These are phyloP conservation scores for Cladorrhinum samala DNA, from an alignment of 495 filamentous ascomycete species.

Conservation along the genomic window DNA sequence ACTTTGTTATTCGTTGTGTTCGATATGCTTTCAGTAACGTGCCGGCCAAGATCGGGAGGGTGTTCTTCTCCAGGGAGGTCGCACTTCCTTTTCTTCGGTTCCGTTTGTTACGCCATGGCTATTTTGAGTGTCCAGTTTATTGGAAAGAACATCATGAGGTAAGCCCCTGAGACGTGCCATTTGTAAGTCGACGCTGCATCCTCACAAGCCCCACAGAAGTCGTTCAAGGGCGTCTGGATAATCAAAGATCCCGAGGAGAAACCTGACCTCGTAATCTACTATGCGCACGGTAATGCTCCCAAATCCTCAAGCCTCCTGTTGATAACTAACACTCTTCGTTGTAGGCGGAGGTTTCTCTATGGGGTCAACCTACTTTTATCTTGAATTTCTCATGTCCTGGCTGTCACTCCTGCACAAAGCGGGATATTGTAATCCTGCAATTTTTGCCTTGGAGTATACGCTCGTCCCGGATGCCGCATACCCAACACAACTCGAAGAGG, in stretches of 20 bases:
- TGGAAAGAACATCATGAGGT: constrained; percentile 56
- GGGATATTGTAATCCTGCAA: constrained; percentile 64
- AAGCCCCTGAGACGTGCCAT: constrained; percentile 9
- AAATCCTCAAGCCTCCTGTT: background rate
- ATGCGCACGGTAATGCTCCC: constrained; percentile 55
- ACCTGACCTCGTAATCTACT: constrained; percentile 67
- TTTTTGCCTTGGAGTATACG: constrained; percentile 74
- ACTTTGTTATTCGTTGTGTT: constrained; percentile 65
- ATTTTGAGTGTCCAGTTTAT: constrained; percentile 48
- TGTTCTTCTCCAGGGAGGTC: constrained; percentile 70
- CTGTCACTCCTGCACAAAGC: constrained; percentile 47
- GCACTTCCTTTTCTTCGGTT: constrained; percentile 66
- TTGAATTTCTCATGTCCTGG: constrained; percentile 70
- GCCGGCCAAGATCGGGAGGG: constrained; percentile 56
- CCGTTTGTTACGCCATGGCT: constrained; percentile 65
- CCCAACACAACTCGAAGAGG: constrained; percentile 62
- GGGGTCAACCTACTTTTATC: constrained; percentile 73
- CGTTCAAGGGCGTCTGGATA: constrained; percentile 57
- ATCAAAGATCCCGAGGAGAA: constrained; percentile 41
- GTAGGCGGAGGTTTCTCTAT: constrained; percentile 69
- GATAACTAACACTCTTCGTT: background rate
- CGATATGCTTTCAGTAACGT: constrained; percentile 69
- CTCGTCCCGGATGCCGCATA: constrained; percentile 67
- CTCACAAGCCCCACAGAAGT: constrained; percentile 12
- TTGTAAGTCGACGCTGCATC: constrained; percentile 17